Percentiles rank a stretch among this genome's conserved stretches.
phyloP scores from a whole-genome alignment of 2,329 filamentous ascomycete species.

The Fusarium avenaceum region DNA sequence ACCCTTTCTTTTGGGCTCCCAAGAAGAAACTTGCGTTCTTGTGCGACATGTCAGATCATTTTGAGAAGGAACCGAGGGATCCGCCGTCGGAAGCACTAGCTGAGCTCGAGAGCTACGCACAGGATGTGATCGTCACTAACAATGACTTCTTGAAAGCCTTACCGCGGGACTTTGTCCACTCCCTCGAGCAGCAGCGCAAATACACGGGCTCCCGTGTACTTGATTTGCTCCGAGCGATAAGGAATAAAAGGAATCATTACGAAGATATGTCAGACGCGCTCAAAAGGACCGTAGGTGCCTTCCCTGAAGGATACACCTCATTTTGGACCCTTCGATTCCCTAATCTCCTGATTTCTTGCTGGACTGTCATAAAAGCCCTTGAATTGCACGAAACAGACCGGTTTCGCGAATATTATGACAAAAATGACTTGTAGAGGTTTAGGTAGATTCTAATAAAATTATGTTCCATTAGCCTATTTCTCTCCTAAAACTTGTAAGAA shows the following conservation, averaged over 20 bases:
- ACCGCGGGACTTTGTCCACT: slow-evolving; percentile 87
- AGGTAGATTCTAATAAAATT: no score
- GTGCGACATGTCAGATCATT: slow-evolving; percentile 97
- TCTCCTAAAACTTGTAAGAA: no score
- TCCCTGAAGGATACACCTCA: slow-evolving; percentile 83
- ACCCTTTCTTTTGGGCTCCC: slow-evolving; percentile 96
- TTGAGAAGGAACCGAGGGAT: slow-evolving; percentile 90
- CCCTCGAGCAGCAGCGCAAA: slow-evolving; percentile 92
- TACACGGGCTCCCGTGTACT: slow-evolving; percentile 88
- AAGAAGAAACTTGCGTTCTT: slow-evolving; percentile 92
- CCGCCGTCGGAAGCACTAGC: slow-evolving; percentile 78
- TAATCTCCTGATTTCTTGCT: slow-evolving; percentile 79
- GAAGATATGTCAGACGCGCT: slow-evolving; percentile 91
- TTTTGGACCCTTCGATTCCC: slow-evolving; percentile 90
- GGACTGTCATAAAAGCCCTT: slow-evolving; percentile 78
- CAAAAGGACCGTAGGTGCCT: slow-evolving; percentile 75
- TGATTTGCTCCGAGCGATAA: slow-evolving; percentile 86
- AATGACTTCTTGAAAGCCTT: slow-evolving; percentile 84
- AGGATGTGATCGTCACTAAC: slow-evolving; percentile 69
- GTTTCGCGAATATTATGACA: slow-evolving; percentile 77
- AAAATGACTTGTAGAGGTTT: no score
- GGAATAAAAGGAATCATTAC: slow-evolving; percentile 98
- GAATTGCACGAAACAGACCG: slow-evolving; percentile 73
- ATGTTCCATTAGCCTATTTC: no score
- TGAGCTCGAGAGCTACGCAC: slow-evolving; percentile 68